Evolutionary conservation across 1,139 yeast genomes (phyloP), one percentile per base, ranked within the genome.

Genomic region (Yarrowia galli): DNA sequence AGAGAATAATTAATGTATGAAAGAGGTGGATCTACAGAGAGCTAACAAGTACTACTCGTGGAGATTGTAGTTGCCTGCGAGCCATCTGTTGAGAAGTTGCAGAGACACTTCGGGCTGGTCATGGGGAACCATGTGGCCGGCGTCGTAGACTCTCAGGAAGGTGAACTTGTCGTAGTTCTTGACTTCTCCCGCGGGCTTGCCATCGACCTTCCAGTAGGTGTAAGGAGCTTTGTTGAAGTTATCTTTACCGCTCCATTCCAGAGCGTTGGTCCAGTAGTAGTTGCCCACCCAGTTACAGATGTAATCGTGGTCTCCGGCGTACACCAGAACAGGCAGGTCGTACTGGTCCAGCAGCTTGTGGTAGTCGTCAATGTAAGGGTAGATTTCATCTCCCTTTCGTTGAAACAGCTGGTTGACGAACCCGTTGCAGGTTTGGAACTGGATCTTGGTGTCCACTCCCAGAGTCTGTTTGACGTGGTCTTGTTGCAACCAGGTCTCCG

Each of bases 211-310:
- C 71, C 72, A 80, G 42, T 84, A 83, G 67, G 77, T 78, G 43
- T 75, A 74, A 22, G 75, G 70, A 4, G 78, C 75, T 28, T 71
- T 67, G 63, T 74, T 74, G 72, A 79, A 78, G 60, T 74, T 72
- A 58, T 75, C 74, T 65, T 78, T 77, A 60, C 84, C 84, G 43
- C 75, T 70, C 93, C 96, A 91, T 70, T 85, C 87, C 72, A 91
- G 83, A 70, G 79, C 81, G 73, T 88, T 82, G 46, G 91, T 81
- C 93, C 96, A 90, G 3, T 89, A 95, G 74, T 84, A 84, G 79
- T 90, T 91, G 69, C 97, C 97, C 71, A 91, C 83, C 95, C 97
- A 91, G 80, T 91, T 91, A 80, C 97, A 91, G 72, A 91, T 91
- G 78, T 85, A 91, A 78, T 91, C 97, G 79, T 90, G 90, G 78